Evolutionary conservation across 345 rosid species (phyloP).

Genomic region (Pugionium dolabratum): DNA sequence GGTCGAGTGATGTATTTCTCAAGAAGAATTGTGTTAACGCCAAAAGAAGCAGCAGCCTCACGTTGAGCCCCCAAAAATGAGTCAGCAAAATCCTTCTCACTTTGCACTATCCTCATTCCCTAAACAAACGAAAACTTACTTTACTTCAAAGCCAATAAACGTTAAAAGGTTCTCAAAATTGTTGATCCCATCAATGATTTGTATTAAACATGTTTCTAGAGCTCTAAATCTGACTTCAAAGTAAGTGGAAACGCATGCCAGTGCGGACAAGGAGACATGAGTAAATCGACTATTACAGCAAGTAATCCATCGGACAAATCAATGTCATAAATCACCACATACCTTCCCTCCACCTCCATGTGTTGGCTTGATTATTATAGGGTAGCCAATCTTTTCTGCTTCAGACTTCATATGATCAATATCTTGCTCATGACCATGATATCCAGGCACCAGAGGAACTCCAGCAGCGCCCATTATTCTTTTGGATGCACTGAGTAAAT

Average conservation of each 20-base stretch:
- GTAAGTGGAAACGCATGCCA: slow-evolving; percentile 3
- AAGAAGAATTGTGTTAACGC: slow-evolving; percentile 76
- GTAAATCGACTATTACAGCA: background rate
- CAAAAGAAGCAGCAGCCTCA: slow-evolving; percentile 96
- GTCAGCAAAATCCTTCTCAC: slow-evolving; percentile 63
- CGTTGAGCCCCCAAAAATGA: slow-evolving; percentile 95
- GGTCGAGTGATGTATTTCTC: slow-evolving; percentile 93
- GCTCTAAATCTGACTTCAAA: slow-evolving; percentile 2
- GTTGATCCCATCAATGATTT: background rate
- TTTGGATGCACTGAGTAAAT: slow-evolving; percentile 72
- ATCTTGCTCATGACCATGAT: slow-evolving; percentile 89
- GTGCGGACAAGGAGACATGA: background rate
- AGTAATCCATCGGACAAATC: background rate
- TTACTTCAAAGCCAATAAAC: slow-evolving; percentile 25
- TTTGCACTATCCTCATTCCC: slow-evolving; percentile 94
- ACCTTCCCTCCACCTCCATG: slow-evolving; percentile 99
- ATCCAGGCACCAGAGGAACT: slow-evolving; percentile 92
- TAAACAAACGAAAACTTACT: slow-evolving; percentile 41
- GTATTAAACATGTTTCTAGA: slow-evolving; percentile 2
- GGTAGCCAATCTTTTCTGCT: slow-evolving; percentile 88
- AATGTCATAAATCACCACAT: slow-evolving; percentile 1
- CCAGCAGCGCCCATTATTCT: slow-evolving; percentile 99
- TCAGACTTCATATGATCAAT: slow-evolving; percentile 77
- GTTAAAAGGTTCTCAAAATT: slow-evolving; percentile 1
- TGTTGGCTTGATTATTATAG: slow-evolving; percentile 86